Conservation (phyloP, 179 eudicot genomes). For the Monotropa hypopitys region DNA sequence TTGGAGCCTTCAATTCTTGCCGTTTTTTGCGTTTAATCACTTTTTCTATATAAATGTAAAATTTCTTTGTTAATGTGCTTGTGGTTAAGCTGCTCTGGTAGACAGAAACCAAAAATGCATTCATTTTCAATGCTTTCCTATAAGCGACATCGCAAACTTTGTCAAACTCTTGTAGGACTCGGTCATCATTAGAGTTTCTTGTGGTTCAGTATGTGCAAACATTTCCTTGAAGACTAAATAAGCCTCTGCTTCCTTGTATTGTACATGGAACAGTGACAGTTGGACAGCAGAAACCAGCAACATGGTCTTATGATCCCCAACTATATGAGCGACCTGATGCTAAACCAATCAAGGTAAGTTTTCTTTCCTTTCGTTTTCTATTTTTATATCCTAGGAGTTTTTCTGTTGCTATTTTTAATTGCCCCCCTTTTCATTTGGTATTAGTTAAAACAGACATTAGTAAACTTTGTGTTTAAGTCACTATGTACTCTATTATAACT, state of each 20-base stretch:
- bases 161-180: neutral
- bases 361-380: neutral
- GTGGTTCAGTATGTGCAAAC: neutral
- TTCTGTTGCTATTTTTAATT: neutral
- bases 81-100: neutral
- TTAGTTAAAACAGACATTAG: neutral
- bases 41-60: neutral
- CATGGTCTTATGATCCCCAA: conserved; percentile 43
- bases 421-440: neutral
- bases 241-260: conserved; percentile 10
- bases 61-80: neutral
- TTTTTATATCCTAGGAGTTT: neutral
- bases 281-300: conserved; percentile 44
- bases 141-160: neutral
- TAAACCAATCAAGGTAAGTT: conserved; percentile 53
- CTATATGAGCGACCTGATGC: conserved; percentile 45
- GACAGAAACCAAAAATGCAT: too few species aligned
- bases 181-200: conserved; percentile 2
- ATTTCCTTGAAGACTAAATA: neutral
- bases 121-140: neutral
- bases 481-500: neutral
- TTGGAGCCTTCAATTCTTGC: neutral
- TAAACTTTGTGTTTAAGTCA: neutral
- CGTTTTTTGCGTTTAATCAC: neutral
- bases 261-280: conserved; percentile 21